Base-by-base conservation (phyloP, 2,329 filamentous ascomycete genomes). In the Penicillium sp. region DNA sequence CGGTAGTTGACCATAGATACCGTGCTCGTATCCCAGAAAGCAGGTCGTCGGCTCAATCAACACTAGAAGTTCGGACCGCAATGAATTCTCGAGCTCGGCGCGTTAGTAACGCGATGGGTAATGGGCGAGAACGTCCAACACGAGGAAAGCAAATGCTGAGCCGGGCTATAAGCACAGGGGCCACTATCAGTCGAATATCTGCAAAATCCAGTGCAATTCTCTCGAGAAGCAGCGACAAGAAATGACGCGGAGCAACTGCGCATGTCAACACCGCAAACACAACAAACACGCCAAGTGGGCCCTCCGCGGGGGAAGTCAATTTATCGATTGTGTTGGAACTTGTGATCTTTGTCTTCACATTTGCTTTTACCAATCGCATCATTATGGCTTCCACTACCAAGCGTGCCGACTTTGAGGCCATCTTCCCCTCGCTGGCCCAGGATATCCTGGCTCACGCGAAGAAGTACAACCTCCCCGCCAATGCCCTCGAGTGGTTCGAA, bases 401-500 rank as follows among this genome's bases (percentile, higher is more conserved):
- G 42, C 73, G 74, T 44, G 67, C 67, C 67, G 87, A 95, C 67
- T 99, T 99, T 72, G 91, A 97, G 81, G 79, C 85, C 41, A 83
- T 96, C 70, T 97, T 92, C 78, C 90, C 90, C 50, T 87, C 87
- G 74, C 84, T 99, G 60, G 85, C 92, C 67, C 82, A 89, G 70
- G 90, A 91, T 67, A 79, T 99, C 51, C 81, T 92, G 62, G 85
- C 84, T 58, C 85, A 94, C 76, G 88, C 87, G 62, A 82, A 85
- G 70, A 79, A 83, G 65, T 96, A 95, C 79, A 91, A 92, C 55
- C 80, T 96, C 27, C 92, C 94, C 48, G 74, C 87, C 62, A 82
- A 88, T 73, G 88, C 91, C 56, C 76, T 92, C 53, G 81, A 89
- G 65, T 97, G 92, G 92, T 92, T 90, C 75, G 86, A 90, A 74